Evolutionary conservation across 176 grass and related monocot species (phyloP).

Genomic region (Raddia guianensis): DNA sequence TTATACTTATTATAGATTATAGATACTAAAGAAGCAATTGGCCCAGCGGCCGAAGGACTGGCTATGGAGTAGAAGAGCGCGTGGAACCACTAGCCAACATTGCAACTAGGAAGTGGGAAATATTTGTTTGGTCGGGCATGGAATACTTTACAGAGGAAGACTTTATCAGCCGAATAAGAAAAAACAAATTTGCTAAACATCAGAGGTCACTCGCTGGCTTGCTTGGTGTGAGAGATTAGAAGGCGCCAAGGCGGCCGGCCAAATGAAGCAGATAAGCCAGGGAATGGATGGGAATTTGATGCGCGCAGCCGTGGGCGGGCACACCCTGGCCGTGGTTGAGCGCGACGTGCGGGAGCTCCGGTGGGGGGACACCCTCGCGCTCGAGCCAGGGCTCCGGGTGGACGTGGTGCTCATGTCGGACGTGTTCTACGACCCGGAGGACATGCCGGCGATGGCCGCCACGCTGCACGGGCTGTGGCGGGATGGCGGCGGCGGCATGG

Average conservation of each 20-base stretch:
- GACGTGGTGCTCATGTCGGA: slow-evolving; percentile 72
- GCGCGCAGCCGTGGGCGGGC: slow-evolving; percentile 43
- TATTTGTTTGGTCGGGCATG: not conserved
- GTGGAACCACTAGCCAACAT: too few relatives aligned
- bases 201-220: not conserved
- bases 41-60: too few relatives aligned
- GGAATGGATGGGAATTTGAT: slow-evolving; percentile 14
- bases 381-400: not conserved
- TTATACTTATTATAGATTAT: too few relatives aligned
- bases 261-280: not conserved
- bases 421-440: slow-evolving; percentile 67
- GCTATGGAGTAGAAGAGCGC: too few relatives aligned
- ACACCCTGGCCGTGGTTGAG: slow-evolving; percentile 51
- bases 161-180: not conserved
- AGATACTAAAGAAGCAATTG: too few relatives aligned
- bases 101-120: too few relatives aligned
- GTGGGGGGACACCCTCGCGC: slow-evolving; percentile 28
- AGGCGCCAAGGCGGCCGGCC: not conserved
- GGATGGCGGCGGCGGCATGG: slow-evolving; percentile 17
- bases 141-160: not conserved
- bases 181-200: not conserved
- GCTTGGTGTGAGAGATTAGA: not conserved
- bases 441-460: slow-evolving; percentile 51
- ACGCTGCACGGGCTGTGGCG: slow-evolving; percentile 49
- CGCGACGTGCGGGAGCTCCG: slow-evolving; percentile 60